phyloP scores from a whole-genome alignment of 768 basidiomycete genomes.

The Phanerochaete sordida region DNA sequence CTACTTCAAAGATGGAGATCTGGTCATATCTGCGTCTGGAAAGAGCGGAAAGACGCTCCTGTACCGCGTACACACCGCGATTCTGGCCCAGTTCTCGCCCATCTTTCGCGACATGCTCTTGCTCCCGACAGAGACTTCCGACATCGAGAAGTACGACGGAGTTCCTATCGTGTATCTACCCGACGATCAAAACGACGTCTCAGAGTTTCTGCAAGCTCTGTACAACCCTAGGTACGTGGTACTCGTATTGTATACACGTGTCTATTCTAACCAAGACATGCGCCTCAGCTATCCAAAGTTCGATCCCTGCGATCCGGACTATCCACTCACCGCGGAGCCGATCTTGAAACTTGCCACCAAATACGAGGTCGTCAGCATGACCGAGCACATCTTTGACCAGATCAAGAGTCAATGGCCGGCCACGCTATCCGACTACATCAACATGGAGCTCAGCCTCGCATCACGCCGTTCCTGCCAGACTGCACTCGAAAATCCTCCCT shows the following conservation, averaged over 20 bases:
- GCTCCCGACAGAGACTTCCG: neutral
- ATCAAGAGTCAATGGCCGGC: slow-evolving; percentile 12
- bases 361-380: slow-evolving; percentile 31
- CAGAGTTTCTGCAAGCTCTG: slow-evolving; percentile 22
- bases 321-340: slow-evolving; percentile 26
- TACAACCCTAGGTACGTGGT: slow-evolving; percentile 25
- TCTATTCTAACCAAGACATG: neutral
- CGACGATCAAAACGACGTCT: slow-evolving; percentile 23
- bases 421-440: neutral
- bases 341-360: slow-evolving; percentile 31
- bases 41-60: neutral
- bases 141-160: slow-evolving; percentile 24
- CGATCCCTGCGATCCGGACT: slow-evolving; percentile 26
- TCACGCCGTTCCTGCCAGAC: slow-evolving; percentile 33
- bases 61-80: slow-evolving; percentile 8
- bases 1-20: slow-evolving; percentile 11
- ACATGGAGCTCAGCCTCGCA: neutral
- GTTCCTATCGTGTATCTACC: slow-evolving; percentile 25
- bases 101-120: slow-evolving; percentile 14
- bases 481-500: slow-evolving; percentile 25
- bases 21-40: slow-evolving; percentile 1
- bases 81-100: slow-evolving; percentile 6
- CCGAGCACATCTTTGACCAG: slow-evolving; percentile 27
- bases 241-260: no score
- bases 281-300: slow-evolving; percentile 18